These are phyloP conservation scores for Boletus barrowsii DNA, from an alignment of 768 basidiomycete species.

Conservation along the genomic window DNA sequence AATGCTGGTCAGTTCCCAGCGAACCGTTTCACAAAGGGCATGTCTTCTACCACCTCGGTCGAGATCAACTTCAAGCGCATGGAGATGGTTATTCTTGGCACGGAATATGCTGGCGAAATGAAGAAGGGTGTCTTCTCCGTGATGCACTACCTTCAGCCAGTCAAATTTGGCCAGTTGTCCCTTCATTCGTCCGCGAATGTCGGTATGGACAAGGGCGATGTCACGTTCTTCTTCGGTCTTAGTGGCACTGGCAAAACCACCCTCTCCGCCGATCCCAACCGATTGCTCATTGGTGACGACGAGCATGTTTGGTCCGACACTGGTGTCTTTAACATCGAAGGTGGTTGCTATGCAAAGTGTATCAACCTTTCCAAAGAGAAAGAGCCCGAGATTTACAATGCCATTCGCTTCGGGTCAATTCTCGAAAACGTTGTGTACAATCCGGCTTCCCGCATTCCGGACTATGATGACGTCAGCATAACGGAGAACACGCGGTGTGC, in stretches of 20 bases:
- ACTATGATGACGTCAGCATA: conserved; percentile 95
- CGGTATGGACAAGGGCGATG: conserved; percentile 82
- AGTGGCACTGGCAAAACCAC: conserved; percentile 99
- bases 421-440: conserved; percentile 99
- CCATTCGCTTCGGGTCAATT: conserved; percentile 93
- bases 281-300: conserved; percentile 95
- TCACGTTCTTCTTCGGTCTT: conserved; percentile 98
- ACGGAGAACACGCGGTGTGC: conserved; percentile 99
- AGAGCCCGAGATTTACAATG: conserved; percentile 96
- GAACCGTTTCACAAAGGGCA: conserved; percentile 99
- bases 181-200: conserved; percentile 98
- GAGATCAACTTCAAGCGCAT: conserved; percentile 99
- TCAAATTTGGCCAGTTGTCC: conserved; percentile 97
- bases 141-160: conserved; percentile 99
- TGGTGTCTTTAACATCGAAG: conserved; percentile 99
- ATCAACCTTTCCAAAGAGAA: conserved; percentile 96
- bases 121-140: conserved; percentile 99
- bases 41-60: conserved; percentile 98
- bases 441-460: conserved; percentile 74
- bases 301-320: conserved; percentile 99
- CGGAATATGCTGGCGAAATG: conserved; percentile 99
- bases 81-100: conserved; percentile 99
- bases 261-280: conserved; percentile 92
- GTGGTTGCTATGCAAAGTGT: conserved; percentile 98
- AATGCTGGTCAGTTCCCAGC: conserved; percentile 99